phyloP scores from a whole-genome alignment of 2,329 filamentous ascomycete species.

The Lithohypha guttulata region DNA sequence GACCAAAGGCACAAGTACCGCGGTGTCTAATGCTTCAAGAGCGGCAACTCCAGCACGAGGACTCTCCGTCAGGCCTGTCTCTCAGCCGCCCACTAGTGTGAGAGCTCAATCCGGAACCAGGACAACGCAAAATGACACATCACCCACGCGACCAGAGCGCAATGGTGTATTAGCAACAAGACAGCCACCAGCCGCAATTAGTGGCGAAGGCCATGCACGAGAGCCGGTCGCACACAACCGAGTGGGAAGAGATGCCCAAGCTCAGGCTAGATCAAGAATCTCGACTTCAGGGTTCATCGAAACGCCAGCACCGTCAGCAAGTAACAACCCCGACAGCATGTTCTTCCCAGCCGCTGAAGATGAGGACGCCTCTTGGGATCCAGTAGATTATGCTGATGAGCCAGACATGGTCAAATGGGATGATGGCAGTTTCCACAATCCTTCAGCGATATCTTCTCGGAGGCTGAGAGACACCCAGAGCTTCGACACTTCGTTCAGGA shows the following conservation, averaged over 20 bases:
- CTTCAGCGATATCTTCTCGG: constrained; percentile 24
- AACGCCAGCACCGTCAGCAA: constrained; percentile 29
- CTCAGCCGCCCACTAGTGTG: constrained; percentile 19
- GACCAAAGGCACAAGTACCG: constrained; percentile 48
- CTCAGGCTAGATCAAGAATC: neutral
- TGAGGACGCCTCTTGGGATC: constrained; percentile 48
- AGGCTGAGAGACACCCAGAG: constrained; percentile 26
- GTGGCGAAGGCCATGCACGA: no score
- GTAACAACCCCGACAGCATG: constrained; percentile 45
- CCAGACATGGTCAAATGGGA: constrained; percentile 35
- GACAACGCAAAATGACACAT: constrained; percentile 5
- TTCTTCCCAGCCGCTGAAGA: constrained; percentile 51
- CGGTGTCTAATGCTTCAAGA: constrained; percentile 31
- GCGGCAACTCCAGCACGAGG: constrained; percentile 26
- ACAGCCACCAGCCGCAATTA: neutral
- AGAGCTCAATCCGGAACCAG: constrained; percentile 10
- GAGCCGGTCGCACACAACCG: no score
- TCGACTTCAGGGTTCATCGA: no score
- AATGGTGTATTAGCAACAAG: neutral
- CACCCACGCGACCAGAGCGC: neutral
- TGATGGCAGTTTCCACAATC: constrained; percentile 45
- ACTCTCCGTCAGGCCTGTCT: constrained; percentile 31
- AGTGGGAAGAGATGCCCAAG: neutral
- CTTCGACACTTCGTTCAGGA: constrained; percentile 22
- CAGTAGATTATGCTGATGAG: constrained; percentile 43